phyloP scores from a whole-genome alignment of 2,329 filamentous ascomycete genomes.

The Penicillium vulpinum region DNA sequence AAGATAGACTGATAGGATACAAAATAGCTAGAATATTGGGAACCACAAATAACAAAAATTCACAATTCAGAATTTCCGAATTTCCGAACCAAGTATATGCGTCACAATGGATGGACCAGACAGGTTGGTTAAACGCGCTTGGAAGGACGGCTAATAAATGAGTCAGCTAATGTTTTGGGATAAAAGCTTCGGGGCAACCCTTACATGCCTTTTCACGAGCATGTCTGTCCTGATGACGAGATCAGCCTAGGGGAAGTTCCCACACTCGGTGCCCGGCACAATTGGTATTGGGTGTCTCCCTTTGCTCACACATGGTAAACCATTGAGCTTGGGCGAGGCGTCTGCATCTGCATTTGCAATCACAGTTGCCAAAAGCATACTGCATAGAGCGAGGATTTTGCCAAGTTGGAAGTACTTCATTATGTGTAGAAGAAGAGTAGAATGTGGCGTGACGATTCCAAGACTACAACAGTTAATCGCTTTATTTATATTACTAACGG shows the following conservation, averaged over 20 bases:
- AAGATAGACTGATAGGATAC: not conserved
- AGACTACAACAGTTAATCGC: not conserved
- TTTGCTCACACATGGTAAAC: not conserved
- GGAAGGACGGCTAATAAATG: not conserved
- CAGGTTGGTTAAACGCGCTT: not conserved
- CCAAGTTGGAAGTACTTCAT: conserved; percentile 7
- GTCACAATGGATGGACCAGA: no score
- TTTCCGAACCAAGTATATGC: not conserved
- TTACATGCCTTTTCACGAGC: not conserved
- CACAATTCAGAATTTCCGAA: no score
- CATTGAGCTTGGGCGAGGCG: not conserved
- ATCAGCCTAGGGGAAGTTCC: not conserved
- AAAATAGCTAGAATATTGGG: not conserved
- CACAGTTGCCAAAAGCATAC: not conserved
- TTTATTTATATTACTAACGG: not conserved
- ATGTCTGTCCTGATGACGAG: not conserved
- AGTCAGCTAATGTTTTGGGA: not conserved
- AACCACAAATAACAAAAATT: not conserved
- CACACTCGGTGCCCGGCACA: not conserved
- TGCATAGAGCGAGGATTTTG: not conserved
- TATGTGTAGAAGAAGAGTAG: not conserved
- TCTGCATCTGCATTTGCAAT: not conserved
- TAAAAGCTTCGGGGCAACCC: not conserved
- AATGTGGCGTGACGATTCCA: not conserved
- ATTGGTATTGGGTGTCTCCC: not conserved